These are phyloP conservation scores for Eucalyptus curtisii DNA, from an alignment of 345 rosid species.

Conservation along the genomic window DNA sequence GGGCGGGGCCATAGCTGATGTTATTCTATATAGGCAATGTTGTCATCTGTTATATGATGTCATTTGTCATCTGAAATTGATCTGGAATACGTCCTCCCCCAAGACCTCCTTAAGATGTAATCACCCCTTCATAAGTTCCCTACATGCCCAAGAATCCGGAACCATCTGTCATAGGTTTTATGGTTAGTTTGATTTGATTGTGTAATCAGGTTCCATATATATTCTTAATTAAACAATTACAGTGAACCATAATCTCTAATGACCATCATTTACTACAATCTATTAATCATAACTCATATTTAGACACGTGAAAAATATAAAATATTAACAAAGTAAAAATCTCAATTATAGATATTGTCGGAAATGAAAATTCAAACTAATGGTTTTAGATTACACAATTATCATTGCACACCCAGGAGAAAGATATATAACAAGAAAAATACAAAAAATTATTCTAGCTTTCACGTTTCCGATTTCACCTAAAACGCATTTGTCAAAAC, in stretches of 20 bases:
- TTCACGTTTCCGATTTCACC: rapidly evolving
- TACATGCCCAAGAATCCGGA: rapidly evolving
- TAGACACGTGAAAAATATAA: rapidly evolving
- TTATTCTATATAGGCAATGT: background rate
- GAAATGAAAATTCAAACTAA: rapidly evolving
- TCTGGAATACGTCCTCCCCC: background rate
- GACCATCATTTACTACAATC: rapidly evolving
- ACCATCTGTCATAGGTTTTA: too few relatives aligned
- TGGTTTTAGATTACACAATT: rapidly evolving
- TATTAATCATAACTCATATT: too few relatives aligned
- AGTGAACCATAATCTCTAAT: too few relatives aligned
- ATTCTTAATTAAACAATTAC: too few relatives aligned
- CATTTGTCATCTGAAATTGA: background rate
- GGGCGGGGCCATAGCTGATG: background rate
- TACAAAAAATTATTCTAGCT: too few relatives aligned
- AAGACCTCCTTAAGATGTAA: background rate
- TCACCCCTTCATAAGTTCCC: background rate
- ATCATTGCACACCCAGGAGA: rapidly evolving
- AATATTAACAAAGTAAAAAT: too few relatives aligned
- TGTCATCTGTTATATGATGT: background rate
- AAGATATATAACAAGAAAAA: too few relatives aligned
- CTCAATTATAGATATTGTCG: rapidly evolving
- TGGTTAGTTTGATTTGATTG: too few relatives aligned
- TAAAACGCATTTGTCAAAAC: rapidly evolving
- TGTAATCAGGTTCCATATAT: too few relatives aligned